A percentile compares a stretch with the other conserved stretches of the same genome.
These are phyloP conservation scores for Trichosporon sp. DNA, from an alignment of 1,284 basidiomycete genomes.

Conservation along the genomic window DNA sequence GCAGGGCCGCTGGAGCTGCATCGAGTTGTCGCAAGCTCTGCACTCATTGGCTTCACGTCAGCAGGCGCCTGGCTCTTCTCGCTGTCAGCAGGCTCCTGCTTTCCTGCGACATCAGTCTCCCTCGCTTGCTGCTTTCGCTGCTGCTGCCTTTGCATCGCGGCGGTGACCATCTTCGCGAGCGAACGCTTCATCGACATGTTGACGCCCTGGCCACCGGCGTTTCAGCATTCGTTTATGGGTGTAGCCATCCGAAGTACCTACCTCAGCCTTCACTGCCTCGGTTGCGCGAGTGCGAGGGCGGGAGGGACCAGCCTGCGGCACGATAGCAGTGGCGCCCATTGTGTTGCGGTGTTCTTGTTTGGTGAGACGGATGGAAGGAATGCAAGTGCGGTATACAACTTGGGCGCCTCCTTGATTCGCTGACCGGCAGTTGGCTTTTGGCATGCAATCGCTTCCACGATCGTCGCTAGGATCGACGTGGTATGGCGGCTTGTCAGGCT, in stretches of 20 bases:
- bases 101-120: too few relatives aligned
- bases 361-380: too few relatives aligned
- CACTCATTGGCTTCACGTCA: background rate
- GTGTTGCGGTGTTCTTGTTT: background rate
- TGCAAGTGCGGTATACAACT: background rate
- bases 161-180: background rate
- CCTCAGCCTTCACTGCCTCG: background rate
- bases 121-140: background rate
- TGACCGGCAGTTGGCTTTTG: background rate
- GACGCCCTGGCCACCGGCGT: background rate
- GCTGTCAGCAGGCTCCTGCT: background rate
- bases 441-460: background rate
- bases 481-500: too few relatives aligned
- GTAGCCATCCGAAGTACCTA: background rate
- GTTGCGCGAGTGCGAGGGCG: background rate
- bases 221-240: background rate
- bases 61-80: background rate
- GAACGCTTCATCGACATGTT: background rate
- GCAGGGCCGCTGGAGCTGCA: background rate
- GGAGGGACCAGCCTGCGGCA: background rate
- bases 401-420: background rate
- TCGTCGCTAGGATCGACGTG: background rate
- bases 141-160: background rate
- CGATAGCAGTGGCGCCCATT: background rate
- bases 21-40: background rate